Conservation (phyloP, 176 grass and related monocot genomes). For the Oryza nivara region DNA sequence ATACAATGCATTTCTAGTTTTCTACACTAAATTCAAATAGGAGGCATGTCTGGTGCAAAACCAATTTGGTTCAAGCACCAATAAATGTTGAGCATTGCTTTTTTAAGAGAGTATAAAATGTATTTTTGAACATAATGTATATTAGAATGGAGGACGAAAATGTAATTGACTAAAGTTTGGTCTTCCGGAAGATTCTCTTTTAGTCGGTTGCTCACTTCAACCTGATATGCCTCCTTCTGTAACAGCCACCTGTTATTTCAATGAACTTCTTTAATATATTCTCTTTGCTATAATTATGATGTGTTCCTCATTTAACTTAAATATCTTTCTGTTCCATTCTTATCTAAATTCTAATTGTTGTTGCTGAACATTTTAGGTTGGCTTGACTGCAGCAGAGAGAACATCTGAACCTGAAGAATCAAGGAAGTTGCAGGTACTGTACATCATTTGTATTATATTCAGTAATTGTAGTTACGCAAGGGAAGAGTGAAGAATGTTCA, state of each 20-base stretch:
- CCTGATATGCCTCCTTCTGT: not conserved
- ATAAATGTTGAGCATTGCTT: constrained; percentile 1
- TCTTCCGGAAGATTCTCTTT: not conserved
- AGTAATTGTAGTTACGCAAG: constrained; percentile 17
- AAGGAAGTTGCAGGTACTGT: constrained; percentile 69
- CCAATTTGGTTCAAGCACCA: not conserved
- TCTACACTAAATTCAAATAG: not conserved
- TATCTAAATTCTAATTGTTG: not conserved
- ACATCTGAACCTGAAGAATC: constrained; percentile 85
- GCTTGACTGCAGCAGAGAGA: constrained; percentile 77
- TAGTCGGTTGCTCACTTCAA: constrained; percentile 1
- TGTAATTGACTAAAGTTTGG: not conserved
- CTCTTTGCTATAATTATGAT: constrained; percentile 17
- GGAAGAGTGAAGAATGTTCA: constrained; percentile 12
- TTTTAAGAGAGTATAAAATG: not conserved
- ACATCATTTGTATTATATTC: constrained; percentile 27
- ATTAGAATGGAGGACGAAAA: not conserved
- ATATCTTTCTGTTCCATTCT: not conserved
- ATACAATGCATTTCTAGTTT: not conserved
- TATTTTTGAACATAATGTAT: not conserved
- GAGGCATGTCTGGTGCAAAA: constrained; percentile 15
- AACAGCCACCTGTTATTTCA: not conserved
- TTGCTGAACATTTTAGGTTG: constrained; percentile 59
- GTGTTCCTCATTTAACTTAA: not conserved
- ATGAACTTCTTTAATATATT: not conserved